Conservation (phyloP, 345 rosid species). For the Camelina sativa region DNA sequence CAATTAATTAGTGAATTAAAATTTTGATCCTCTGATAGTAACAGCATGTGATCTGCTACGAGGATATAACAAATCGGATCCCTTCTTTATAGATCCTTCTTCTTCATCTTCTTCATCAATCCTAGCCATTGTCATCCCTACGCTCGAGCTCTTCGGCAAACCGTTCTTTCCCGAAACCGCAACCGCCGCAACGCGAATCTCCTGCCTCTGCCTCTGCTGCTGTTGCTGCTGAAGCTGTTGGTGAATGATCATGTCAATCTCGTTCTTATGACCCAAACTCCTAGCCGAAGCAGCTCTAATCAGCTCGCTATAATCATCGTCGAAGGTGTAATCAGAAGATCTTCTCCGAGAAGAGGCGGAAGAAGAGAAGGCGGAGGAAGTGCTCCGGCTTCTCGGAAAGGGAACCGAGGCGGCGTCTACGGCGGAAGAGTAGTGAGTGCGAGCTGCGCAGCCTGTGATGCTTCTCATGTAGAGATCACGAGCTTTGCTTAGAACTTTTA, state of each 20-base stretch:
- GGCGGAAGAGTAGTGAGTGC: slow-evolving; percentile 42
- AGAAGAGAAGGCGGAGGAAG: slow-evolving; percentile 45
- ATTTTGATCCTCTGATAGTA: slow-evolving; percentile 33
- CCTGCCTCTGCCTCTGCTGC: not conserved
- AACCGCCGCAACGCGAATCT: not conserved
- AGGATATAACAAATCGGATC: slow-evolving; percentile 42
- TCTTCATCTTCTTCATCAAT: slow-evolving; percentile 57
- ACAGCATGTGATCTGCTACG: slow-evolving; percentile 60
- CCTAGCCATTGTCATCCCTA: slow-evolving; percentile 56
- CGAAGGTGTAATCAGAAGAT: slow-evolving; percentile 7
- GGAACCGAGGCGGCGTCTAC: slow-evolving; percentile 24
- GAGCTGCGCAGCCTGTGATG: slow-evolving; percentile 54
- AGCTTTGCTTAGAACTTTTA: slow-evolving; percentile 58
- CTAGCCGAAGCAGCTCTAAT: slow-evolving; percentile 64
- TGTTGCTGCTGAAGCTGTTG: slow-evolving; percentile 39
- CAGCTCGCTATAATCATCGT: slow-evolving; percentile 67
- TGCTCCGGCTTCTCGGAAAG: slow-evolving; percentile 67
- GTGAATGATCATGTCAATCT: slow-evolving; percentile 49
- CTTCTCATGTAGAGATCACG: slow-evolving; percentile 71
- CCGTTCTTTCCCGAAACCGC: not conserved
- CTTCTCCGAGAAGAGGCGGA: slow-evolving; percentile 29
- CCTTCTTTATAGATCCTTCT: slow-evolving; percentile 40
- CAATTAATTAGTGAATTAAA: slow-evolving; percentile 17
- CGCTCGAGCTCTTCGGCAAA: slow-evolving; percentile 61
- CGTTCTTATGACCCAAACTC: slow-evolving; percentile 56